Evolutionary conservation across 345 rosid species (phyloP), one percentile per base, ranked within the genome.

Genomic region (Nephelium lappaceum): DNA sequence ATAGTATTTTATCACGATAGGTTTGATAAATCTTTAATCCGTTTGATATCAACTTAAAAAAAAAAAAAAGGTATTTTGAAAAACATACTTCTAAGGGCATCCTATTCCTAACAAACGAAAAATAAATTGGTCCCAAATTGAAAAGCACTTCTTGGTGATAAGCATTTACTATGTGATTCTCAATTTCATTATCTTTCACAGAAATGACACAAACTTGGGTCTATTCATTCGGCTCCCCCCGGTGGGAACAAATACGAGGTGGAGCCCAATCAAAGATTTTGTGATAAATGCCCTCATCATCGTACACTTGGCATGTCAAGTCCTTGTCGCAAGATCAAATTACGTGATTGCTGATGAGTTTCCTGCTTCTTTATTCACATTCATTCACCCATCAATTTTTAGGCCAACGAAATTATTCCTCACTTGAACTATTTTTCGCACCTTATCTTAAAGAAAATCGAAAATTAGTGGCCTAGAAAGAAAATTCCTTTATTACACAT

Each of bases 191-290:
- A 21, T 60, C 5, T 45, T 45, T 9, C 57, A 51, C 0, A 11
- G 21, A 8, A 4, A 23, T 19, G 64, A n/a, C 27, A 60, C 24
- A 1, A 21, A n/a, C 47, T 41, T 68, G 8, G 68, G 68, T 38
- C 68, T 65, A 36, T 31, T 65, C 38, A 25, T 31, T 31, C 18
- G 76, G 76, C 76, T 24, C 39, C 69, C 79, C 55, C 49, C 1
- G 23, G 1, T 15, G n/a, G 70, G 58, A 65, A 45, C 77, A 4
- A 60, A 42, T 69, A 74, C 58, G 25, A 6, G 16, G 51, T 49
- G 71, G 75, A 19, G 41, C 73, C 64, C 11, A 55, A 55, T 24
- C 64, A 55, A 53, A 49, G 42, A 15, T 70, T 5, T 16, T 1
- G 23, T 8, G 73, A 72, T 24, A 16, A 12, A 4, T 10, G 23